Conservation (phyloP, 768 basidiomycete genomes). For the Trametes cubensis region DNA sequence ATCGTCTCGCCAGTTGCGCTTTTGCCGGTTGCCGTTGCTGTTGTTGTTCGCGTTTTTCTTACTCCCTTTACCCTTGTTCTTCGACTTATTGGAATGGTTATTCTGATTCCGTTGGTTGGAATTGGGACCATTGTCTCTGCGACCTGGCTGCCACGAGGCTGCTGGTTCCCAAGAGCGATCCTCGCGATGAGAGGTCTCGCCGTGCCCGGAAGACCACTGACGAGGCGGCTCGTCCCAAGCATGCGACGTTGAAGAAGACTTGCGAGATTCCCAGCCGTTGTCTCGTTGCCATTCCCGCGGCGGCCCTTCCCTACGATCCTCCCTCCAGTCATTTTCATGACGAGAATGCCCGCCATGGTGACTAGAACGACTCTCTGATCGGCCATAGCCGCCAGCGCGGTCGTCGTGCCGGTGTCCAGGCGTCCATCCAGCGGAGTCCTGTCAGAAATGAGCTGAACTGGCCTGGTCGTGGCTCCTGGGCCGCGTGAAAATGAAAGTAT, state of each 20-base stretch:
- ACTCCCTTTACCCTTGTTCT: slow-evolving; percentile 39
- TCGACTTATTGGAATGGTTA: slow-evolving; percentile 37
- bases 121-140: slow-evolving; percentile 33
- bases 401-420: slow-evolving; percentile 18
- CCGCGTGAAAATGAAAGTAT: slow-evolving; percentile 1
- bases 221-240: slow-evolving; percentile 31
- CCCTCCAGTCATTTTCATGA: slow-evolving; percentile 45
- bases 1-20: slow-evolving; percentile 52
- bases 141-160: slow-evolving; percentile 38
- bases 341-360: slow-evolving; percentile 14
- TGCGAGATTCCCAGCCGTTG: slow-evolving; percentile 38
- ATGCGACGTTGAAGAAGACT: slow-evolving; percentile 9
- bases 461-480: not conserved
- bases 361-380: slow-evolving; percentile 13
- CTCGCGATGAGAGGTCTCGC: slow-evolving; percentile 23
- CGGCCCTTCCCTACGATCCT: slow-evolving; percentile 43
- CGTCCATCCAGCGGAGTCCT: slow-evolving; percentile 19
- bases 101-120: slow-evolving; percentile 28
- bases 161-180: slow-evolving; percentile 34
- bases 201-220: slow-evolving; percentile 20
- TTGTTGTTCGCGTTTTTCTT: slow-evolving; percentile 38
- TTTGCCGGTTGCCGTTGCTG: slow-evolving; percentile 39
- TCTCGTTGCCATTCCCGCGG: slow-evolving; percentile 42
- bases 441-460: slow-evolving; percentile 13
- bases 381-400: slow-evolving; percentile 18